Percentiles rank a stretch among this genome's conserved stretches.
These are phyloP conservation scores for Saccharomycopsis amapae DNA, from an alignment of 805 yeast genomes.

Conservation along the genomic window DNA sequence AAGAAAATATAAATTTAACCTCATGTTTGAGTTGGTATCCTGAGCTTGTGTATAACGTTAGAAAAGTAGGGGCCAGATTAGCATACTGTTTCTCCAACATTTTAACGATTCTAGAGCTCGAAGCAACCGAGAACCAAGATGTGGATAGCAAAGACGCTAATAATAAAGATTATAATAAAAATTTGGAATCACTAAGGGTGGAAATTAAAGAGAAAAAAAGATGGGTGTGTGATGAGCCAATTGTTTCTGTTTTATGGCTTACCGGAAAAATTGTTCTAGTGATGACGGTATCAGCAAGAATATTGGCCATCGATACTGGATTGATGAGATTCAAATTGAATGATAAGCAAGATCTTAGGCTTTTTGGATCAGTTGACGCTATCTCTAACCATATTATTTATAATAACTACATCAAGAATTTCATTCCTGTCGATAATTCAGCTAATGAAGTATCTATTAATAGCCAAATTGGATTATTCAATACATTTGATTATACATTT, in stretches of 20 bases:
- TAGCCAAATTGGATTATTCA: conserved; percentile 18
- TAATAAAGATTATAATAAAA: neutral
- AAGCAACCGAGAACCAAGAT: conserved; percentile 25
- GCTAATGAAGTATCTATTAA: conserved; percentile 15
- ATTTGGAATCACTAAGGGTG: conserved; percentile 20
- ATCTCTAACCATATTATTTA: conserved; percentile 14
- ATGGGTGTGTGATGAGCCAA: conserved; percentile 40
- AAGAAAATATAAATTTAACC: conserved; percentile 24
- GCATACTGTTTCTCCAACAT: conserved; percentile 67
- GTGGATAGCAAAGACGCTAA: conserved; percentile 19
- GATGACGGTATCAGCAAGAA: conserved; percentile 40
- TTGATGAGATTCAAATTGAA: conserved; percentile 35
- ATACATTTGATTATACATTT: conserved; percentile 32
- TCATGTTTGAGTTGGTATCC: conserved; percentile 66
- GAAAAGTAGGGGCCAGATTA: conserved; percentile 36
- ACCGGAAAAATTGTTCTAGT: conserved; percentile 34
- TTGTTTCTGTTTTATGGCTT: conserved; percentile 54
- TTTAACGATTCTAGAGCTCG: conserved; percentile 48
- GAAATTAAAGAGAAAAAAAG: conserved; percentile 36
- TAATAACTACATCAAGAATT: conserved; percentile 16
- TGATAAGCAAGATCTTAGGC: conserved; percentile 27
- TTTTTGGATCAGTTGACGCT: conserved; percentile 17
- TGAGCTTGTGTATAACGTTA: conserved; percentile 25
- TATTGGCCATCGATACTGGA: conserved; percentile 36
- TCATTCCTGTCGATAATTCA: conserved; percentile 11